phyloP scores from a whole-genome alignment of 2,329 filamentous ascomycete species.

The Dactylellina sp. region DNA sequence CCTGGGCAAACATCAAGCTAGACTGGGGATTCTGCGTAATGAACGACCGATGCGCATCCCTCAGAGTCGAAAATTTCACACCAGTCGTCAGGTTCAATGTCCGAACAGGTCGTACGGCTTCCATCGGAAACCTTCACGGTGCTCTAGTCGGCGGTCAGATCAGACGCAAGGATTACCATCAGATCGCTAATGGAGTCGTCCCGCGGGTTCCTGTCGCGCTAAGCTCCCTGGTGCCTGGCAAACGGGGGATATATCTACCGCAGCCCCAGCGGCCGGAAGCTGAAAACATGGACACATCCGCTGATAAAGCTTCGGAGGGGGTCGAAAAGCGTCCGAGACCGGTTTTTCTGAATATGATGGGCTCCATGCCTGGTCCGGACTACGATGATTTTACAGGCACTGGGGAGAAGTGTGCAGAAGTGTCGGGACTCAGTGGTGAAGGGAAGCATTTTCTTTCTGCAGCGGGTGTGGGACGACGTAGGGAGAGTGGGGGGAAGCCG shows the following conservation, averaged over 20 bases:
- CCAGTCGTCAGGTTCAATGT: slow-evolving; percentile 28
- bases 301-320: neutral
- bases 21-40: slow-evolving; percentile 37
- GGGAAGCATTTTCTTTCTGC: slow-evolving; percentile 23
- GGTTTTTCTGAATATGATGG: slow-evolving; percentile 4
- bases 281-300: too few relatives aligned
- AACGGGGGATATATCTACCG: slow-evolving; percentile 19
- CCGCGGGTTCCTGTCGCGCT: slow-evolving; percentile 41
- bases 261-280: neutral
- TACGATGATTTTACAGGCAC: slow-evolving; percentile 30
- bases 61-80: slow-evolving; percentile 21
- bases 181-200: slow-evolving; percentile 15
- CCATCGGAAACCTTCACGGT: slow-evolving; percentile 33
- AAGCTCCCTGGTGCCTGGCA: slow-evolving; percentile 6
- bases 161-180: slow-evolving; percentile 34
- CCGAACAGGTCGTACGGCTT: slow-evolving; percentile 22
- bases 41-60: neutral
- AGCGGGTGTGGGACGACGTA: slow-evolving; percentile 2
- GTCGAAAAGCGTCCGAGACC: slow-evolving; percentile 1
- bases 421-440: slow-evolving; percentile 26
- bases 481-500: slow-evolving; percentile 23
- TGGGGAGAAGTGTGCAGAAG: neutral
- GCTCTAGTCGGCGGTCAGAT: slow-evolving; percentile 16
- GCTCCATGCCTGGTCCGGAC: slow-evolving; percentile 11
- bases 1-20: slow-evolving; percentile 15